Base-by-base conservation (phyloP, 2,329 filamentous ascomycete species). In the Colletotrichum somersetense region DNA sequence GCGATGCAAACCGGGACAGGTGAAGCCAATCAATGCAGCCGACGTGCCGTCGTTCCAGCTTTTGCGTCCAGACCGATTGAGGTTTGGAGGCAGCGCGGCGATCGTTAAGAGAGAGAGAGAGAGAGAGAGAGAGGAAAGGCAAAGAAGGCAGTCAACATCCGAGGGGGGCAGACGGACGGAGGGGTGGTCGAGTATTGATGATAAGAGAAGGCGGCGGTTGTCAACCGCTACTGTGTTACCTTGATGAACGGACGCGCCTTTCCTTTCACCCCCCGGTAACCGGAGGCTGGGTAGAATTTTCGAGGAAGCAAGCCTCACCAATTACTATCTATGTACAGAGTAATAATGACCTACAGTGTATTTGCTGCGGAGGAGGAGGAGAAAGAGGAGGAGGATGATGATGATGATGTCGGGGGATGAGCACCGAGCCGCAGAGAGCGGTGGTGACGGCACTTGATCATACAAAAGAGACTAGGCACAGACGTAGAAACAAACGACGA, bases 221-320 rank as follows among this genome's bases (percentile, higher is more conserved):
- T 50, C 38, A 66, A 50, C 53, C 65, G 53, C 58, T 63, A 23
- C 64, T 69, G 66, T 69, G 66, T 35, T 33, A 64, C 69, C 69
- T 55, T 69, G 65, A 69, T 56, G 62, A 70, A 69, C 53, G 26
- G 38, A 55, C 52, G 50, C 35, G 50, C 48, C 38, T 38, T 57
- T 57, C 12, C 11, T 26, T n/a, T 7, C 20, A 26, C n/a, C 20
- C 52, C 57, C 42, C 53, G 38, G 66, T 56, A 20, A 35, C 69
- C 46, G 59, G 58, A 63, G 66, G 66, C 50, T 18, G 53, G 16
- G 44, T 59, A 26, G 30, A 12, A 20, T 26, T 40, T 40, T 30
- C n/a, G 64, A 67, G 68, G 50, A 42, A 58, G 62, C 44, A 67
- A 62, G 46, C 48, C 23, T 66, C 55, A 18, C 44, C 48, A 44